Evolutionary conservation across 495 filamentous ascomycete species (phyloP), one percentile per base, ranked within the genome.

Genomic region (Alectoria sarmentosa): DNA sequence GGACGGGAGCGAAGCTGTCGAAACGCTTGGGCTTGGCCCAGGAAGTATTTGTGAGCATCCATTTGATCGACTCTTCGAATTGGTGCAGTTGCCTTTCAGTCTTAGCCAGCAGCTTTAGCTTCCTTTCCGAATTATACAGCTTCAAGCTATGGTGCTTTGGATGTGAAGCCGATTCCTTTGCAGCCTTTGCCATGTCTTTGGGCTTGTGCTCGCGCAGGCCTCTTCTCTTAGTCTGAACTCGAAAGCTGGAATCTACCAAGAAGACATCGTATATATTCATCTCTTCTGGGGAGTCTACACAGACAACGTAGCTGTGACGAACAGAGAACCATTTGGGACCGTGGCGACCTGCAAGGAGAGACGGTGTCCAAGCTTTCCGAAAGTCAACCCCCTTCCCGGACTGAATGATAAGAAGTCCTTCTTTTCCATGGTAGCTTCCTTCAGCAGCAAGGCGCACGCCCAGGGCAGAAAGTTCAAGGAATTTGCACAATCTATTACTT

Each of bases 231-330:
- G 89, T 84, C 58, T 91, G 83, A 34, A 96, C 83, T 42, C 83
- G 79, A 74, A 97, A 99, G 65, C 86, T 83, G 1, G 89, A 78
- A 70, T 99, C 94, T 28, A 96, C 89, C 13, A 99, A 82, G 72
- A 98, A 96, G 67, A 98, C 94, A 77, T 99, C 94, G 72, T 97
- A 98, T 48, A 98, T 96, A 71, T 96, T 95, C 92, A 97, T 96
- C 68, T 92, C 93, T 69, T 98, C 93, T 15, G 94, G 94, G 1
- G 92, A 96, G 72, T 99, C 92, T 48, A 98, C 92, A 67, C 95
- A 98, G 63, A 96, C 93, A 62, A 99, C 87, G 69, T 98, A 99
- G 74, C 90, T 96, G 73, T 98, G 92, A 57, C 94, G 81, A n/a
- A 99, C 93, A 41, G 96, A 79, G 73, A 99, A 99, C 94, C 94